A percentile compares a stretch with the other conserved stretches of the same genome.
Conservation (phyloP, 2,329 filamentous ascomycete genomes). For the Mycosphaerelloides madeirae region DNA sequence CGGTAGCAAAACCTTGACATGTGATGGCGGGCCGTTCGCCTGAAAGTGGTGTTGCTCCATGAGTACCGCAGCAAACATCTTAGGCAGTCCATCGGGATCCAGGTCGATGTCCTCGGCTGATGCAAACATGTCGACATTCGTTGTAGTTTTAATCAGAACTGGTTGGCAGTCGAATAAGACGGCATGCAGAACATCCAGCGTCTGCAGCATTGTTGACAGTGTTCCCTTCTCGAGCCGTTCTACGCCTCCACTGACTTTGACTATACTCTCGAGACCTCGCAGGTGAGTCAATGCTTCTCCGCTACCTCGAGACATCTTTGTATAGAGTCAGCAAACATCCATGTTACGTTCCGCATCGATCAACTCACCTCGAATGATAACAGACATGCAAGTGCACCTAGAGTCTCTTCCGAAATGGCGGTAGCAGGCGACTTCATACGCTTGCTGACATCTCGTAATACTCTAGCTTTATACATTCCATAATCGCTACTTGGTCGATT, state of each 20-base stretch:
- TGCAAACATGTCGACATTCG: background rate
- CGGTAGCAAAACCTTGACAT: background rate
- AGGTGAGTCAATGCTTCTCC: constrained; percentile 6
- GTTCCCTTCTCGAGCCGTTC: background rate
- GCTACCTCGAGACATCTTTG: constrained; percentile 2
- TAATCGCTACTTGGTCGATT: constrained; percentile 1
- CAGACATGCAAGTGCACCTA: background rate
- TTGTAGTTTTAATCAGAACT: background rate
- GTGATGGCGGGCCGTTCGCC: too few species aligned
- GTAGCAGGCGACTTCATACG: constrained; percentile 1
- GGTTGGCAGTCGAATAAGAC: background rate
- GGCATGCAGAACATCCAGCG: constrained; percentile 1
- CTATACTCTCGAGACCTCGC: background rate
- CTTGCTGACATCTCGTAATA: constrained; percentile 2
- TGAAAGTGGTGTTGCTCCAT: too few species aligned
- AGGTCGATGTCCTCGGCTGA: too few species aligned
- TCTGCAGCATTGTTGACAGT: background rate
- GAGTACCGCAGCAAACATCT: too few species aligned
- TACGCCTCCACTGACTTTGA: background rate
- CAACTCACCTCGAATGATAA: constrained; percentile 4
- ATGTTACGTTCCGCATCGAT: background rate
- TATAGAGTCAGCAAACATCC: background rate
- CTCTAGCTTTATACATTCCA: constrained; percentile 4
- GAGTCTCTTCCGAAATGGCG: constrained; percentile 1
- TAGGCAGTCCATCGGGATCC: too few species aligned